A percentile compares a stretch with the other conserved stretches of the same genome.
phyloP scores from a whole-genome alignment of 768 basidiomycete genomes.

The Auricularia auricula-judae region DNA sequence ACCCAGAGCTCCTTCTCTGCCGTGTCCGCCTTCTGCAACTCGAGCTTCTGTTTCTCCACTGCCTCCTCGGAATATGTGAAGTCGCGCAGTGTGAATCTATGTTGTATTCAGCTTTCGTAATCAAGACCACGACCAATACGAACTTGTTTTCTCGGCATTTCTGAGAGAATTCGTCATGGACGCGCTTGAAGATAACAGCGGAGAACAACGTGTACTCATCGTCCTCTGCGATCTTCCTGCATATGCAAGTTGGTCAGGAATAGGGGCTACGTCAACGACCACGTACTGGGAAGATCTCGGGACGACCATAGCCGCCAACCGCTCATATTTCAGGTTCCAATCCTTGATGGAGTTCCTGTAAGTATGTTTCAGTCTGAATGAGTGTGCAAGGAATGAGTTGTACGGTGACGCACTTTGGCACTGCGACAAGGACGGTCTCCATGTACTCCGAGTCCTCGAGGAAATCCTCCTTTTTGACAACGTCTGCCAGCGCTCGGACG shows the following conservation, averaged over 20 bases:
- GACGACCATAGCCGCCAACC: slow-evolving; percentile 79
- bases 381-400: not conserved
- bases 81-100: slow-evolving; percentile 88
- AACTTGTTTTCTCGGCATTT: slow-evolving; percentile 94
- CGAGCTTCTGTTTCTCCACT: slow-evolving; percentile 68
- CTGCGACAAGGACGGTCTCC: slow-evolving; percentile 85
- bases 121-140: slow-evolving; percentile 11
- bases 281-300: slow-evolving; percentile 81
- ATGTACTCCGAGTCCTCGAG: slow-evolving; percentile 87
- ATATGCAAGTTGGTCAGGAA: slow-evolving; percentile 6
- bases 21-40: slow-evolving; percentile 63
- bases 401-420: slow-evolving; percentile 62
- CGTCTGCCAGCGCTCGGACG: slow-evolving; percentile 71
- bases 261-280: slow-evolving; percentile 3
- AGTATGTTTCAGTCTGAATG: slow-evolving; percentile 6
- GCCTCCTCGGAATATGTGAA: slow-evolving; percentile 82
- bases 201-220: slow-evolving; percentile 80
- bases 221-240: slow-evolving; percentile 67
- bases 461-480: slow-evolving; percentile 74
- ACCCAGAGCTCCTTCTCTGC: slow-evolving; percentile 99
- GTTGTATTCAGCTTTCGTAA: no score
- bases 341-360: slow-evolving; percentile 69
- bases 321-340: slow-evolving; percentile 85
- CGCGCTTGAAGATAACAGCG: slow-evolving; percentile 81
- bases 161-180: slow-evolving; percentile 87